Evolutionary conservation across 768 basidiomycete genomes (phyloP), one percentile per base, ranked within the genome.

Genomic region (Crucibulum laeve): DNA sequence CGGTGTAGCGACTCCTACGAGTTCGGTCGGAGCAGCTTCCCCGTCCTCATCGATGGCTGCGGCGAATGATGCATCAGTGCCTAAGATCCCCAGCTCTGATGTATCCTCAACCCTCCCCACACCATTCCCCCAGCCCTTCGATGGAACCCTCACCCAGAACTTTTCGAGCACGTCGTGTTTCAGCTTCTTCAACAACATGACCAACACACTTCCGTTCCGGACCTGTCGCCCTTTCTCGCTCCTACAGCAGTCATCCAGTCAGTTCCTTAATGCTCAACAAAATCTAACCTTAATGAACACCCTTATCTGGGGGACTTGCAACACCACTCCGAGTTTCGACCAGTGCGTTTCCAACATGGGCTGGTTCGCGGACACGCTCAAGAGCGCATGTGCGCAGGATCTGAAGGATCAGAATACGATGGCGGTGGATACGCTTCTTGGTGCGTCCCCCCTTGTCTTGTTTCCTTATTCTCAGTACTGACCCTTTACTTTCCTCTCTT

Each of bases 231-330:
- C 88, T 0, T 80, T 91, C 59, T 84, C 85, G 2, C 52, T 91
- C 25, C 72, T 91, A 32, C 58, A 79, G 15, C 66, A 71, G 49
- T 70, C 62, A 8, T 87, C 87, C 15, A 32, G 3, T 45, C 58
- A 15, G 66, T 59, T 10, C 18, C 25, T 21, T 26, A 45, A 89
- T 86, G 80, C 82, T 25, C 84, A 86, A 62, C 55, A 60, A 2
- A 81, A 87, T 61, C 55, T 79, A 30, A 74, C 78, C 1, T 57
- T 73, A 25, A 69, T 89, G 54, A 91, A 91, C 53, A 60, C 67
- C 6, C 67, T 89, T 39, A 55, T 91, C 5, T 88, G 87, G 82
- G 87, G 86, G 2, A 88, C 84, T 0, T 93, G 91, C 60, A 83
- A 89, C 52, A 86, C 87, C 4, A 62, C 57, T 13, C 54, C 61